Percentiles rank a stretch among this genome's conserved stretches.
phyloP scores from a whole-genome alignment of 2,329 filamentous ascomycete species.

The Bipolaris gigantea region DNA sequence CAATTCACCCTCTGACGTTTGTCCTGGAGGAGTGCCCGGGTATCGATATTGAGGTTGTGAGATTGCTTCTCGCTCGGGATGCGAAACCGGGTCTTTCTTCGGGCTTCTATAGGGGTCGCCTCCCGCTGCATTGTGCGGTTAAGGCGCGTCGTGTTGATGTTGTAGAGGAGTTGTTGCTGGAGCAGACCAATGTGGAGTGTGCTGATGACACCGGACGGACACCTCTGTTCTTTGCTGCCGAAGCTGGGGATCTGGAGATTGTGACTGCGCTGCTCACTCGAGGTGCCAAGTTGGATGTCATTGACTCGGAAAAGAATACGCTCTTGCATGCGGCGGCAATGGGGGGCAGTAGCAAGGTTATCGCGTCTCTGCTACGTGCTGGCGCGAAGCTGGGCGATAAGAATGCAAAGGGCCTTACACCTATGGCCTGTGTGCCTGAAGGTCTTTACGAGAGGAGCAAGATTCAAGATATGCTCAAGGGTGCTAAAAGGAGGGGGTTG shows the following conservation, averaged over 20 bases:
- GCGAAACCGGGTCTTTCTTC: slow-evolving; percentile 25
- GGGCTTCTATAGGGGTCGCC: slow-evolving; percentile 27
- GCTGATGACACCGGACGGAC: slow-evolving; percentile 21
- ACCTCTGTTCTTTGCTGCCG: slow-evolving; percentile 27
- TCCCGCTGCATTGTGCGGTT: slow-evolving; percentile 33
- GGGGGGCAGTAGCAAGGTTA: slow-evolving; percentile 18
- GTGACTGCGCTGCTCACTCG: slow-evolving; percentile 21
- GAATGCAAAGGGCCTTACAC: slow-evolving; percentile 24
- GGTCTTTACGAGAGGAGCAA: slow-evolving; percentile 15
- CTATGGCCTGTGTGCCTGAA: slow-evolving; percentile 19
- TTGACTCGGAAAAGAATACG: slow-evolving; percentile 26
- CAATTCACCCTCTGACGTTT: slow-evolving; percentile 28
- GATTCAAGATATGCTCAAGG: slow-evolving; percentile 27
- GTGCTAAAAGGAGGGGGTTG: slow-evolving; percentile 16
- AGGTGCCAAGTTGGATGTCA: slow-evolving; percentile 18
- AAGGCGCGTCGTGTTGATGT: slow-evolving; percentile 29
- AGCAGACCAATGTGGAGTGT: slow-evolving; percentile 21
- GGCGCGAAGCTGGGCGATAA: slow-evolving; percentile 22
- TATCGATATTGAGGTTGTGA: slow-evolving; percentile 27
- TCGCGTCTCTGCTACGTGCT: slow-evolving; percentile 19
- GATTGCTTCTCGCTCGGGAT: slow-evolving; percentile 25
- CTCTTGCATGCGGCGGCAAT: slow-evolving; percentile 25
- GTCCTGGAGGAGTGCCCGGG: slow-evolving; percentile 28
- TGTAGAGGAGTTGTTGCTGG: slow-evolving; percentile 27
- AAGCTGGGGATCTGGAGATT: slow-evolving; percentile 27